phyloP scores from a whole-genome alignment of 345 rosid genomes.

The Nasturtium officinale region DNA sequence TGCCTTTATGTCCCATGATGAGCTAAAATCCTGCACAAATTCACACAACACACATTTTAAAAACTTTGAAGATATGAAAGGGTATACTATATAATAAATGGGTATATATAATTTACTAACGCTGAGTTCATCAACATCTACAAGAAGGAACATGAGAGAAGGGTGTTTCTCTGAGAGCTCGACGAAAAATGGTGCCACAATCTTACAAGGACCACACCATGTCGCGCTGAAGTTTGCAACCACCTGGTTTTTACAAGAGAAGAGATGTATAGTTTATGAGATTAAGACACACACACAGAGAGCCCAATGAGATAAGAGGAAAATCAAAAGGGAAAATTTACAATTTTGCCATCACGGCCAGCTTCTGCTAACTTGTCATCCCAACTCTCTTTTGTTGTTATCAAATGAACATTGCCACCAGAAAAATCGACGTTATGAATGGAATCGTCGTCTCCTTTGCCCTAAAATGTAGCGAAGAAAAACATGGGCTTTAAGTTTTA shows the following conservation, averaged over 20 bases:
- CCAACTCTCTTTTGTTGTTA: conserved; percentile 72
- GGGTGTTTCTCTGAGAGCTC: conserved; percentile 76
- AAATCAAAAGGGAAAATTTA: conserved; percentile 34
- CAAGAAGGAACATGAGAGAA: conserved; percentile 67
- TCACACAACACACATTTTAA: background rate
- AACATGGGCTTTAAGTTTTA: background rate
- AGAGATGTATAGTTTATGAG: conserved; percentile 1
- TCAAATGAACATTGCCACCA: conserved; percentile 61
- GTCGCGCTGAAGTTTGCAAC: conserved; percentile 84
- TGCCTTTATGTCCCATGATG: conserved; percentile 84
- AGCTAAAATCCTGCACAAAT: conserved; percentile 70
- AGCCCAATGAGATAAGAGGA: background rate
- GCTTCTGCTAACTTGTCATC: conserved; percentile 77
- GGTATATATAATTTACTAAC: conserved; percentile 47
- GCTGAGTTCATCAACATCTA: conserved; percentile 80
- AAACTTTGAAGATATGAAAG: background rate
- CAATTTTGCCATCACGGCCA: conserved; percentile 61
- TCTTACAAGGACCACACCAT: conserved; percentile 88
- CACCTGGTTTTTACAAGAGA: conserved; percentile 50
- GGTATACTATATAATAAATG: too few species aligned
- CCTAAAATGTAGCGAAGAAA: conserved; percentile 39
- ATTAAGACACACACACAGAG: background rate
- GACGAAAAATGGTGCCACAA: conserved; percentile 63
- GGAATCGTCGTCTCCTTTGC: conserved; percentile 44
- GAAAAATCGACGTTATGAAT: conserved; percentile 53